phyloP scores from a whole-genome alignment of 108 stramenopile genomes.

The Fragilariopsis cylindrus region DNA sequence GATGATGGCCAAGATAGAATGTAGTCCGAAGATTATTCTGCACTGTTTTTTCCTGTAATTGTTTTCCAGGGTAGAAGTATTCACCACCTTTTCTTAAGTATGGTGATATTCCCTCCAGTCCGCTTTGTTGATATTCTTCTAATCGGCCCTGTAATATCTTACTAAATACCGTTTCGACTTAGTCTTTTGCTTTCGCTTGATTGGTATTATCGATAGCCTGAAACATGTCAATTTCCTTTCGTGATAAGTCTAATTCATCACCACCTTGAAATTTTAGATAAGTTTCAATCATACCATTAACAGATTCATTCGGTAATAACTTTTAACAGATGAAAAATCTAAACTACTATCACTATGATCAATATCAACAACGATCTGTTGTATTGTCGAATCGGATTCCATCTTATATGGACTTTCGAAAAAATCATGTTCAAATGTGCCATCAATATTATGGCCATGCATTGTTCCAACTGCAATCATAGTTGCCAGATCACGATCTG shows the following conservation, averaged over 20 bases:
- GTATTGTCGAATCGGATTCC: slow-evolving; percentile 38
- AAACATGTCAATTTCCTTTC: slow-evolving; percentile 47
- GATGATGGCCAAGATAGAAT: slow-evolving; percentile 47
- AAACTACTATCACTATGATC: not conserved
- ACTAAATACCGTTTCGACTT: slow-evolving; percentile 45
- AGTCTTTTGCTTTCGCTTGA: slow-evolving; percentile 23
- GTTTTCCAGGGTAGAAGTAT: slow-evolving; percentile 45
- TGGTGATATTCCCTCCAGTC: slow-evolving; percentile 47
- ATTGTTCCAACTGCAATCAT: no score
- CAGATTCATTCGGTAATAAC: slow-evolving; percentile 39
- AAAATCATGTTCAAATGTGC: no score
- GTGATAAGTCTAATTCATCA: slow-evolving; percentile 49
- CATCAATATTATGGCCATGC: no score
- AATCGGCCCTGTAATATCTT: slow-evolving; percentile 43
- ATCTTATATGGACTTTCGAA: no score
- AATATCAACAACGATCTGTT: slow-evolving; percentile 23
- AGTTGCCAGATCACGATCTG: no score
- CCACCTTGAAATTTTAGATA: slow-evolving; percentile 39
- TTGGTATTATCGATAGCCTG: slow-evolving; percentile 30
- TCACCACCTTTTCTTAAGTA: slow-evolving; percentile 42
- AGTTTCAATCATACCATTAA: slow-evolving; percentile 33
- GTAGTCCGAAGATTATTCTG: slow-evolving; percentile 21
- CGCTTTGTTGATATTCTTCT: slow-evolving; percentile 44
- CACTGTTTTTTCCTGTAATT: slow-evolving; percentile 40
- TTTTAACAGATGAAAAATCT: slow-evolving; percentile 35